These are phyloP conservation scores for Symbiodinium pilosum DNA, from an alignment of 73 alveolate genomes.

Conservation along the genomic window DNA sequence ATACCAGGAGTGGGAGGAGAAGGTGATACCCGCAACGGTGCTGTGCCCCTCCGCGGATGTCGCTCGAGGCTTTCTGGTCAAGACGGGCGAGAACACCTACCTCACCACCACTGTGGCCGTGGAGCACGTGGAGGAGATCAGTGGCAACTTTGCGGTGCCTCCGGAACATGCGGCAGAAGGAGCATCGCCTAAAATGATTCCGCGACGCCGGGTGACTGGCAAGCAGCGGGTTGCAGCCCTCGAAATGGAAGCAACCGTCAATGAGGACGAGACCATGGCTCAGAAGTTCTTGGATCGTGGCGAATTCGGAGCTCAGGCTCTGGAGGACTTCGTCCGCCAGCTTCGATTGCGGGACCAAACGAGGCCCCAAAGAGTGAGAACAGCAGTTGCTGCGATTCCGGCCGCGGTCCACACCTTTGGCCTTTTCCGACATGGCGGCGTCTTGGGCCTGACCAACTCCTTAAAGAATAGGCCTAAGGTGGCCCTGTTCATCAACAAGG, in stretches of 20 bases:
- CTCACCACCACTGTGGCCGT: not conserved
- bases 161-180: not conserved
- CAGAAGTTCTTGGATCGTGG: not conserved
- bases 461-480: not conserved
- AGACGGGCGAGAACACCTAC: not conserved
- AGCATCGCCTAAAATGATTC: too few relatives aligned
- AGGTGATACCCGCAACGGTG: not conserved
- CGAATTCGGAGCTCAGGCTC: not conserved
- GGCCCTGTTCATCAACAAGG: not conserved
- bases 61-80: not conserved
- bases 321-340: not conserved
- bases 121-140: not conserved
- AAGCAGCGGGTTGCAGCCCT: too few relatives aligned
- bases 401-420: not conserved
- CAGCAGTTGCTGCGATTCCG: too few relatives aligned
- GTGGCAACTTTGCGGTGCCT: not conserved
- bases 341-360: not conserved
- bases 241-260: not conserved
- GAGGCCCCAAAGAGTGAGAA: not conserved
- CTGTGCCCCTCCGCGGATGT: not conserved
- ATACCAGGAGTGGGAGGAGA: not conserved
- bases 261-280: not conserved
- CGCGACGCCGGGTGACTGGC: too few relatives aligned
- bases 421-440: not conserved
- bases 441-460: not conserved